phyloP scores from a whole-genome alignment of 805 yeast genomes.

The Cyberlindnera misumaiensis region DNA sequence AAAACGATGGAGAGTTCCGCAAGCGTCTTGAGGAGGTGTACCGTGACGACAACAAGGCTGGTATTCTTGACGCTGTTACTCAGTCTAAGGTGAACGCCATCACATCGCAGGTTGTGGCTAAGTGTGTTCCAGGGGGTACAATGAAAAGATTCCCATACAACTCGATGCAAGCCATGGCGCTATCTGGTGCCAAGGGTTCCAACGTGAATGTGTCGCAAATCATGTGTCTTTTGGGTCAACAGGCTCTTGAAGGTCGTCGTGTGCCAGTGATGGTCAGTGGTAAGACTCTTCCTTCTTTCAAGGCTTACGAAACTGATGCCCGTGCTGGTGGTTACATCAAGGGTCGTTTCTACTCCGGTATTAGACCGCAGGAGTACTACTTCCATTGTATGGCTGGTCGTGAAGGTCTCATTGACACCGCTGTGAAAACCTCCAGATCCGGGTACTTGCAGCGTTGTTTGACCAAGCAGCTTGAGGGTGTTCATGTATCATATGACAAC shows the following conservation, averaged over 20 bases:
- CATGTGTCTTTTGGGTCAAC: conserved; percentile 98
- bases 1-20: conserved; percentile 68
- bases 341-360: conserved; percentile 95
- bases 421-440: conserved; percentile 96
- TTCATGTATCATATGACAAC: conserved; percentile 88
- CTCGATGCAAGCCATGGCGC: conserved; percentile 98
- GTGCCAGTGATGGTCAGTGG: conserved; percentile 99
- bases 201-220: conserved; percentile 97
- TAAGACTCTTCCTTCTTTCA: conserved; percentile 92
- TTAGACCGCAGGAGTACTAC: conserved; percentile 96
- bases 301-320: conserved; percentile 94
- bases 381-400: conserved; percentile 99
- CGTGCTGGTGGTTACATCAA: conserved; percentile 98
- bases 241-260: conserved; percentile 98
- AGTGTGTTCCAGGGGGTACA: conserved; percentile 94
- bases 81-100: conserved; percentile 88
- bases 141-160: conserved; percentile 93
- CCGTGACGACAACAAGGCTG: conserved; percentile 88
- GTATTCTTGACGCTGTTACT: conserved; percentile 91
- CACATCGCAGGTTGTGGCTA: conserved; percentile 89
- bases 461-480: conserved; percentile 97
- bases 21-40: conserved; percentile 89
- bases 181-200: conserved; percentile 99
- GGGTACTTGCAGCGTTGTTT: conserved; percentile 98
- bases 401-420: conserved; percentile 99